Evolutionary conservation across 129 eudicot genomes (phyloP), one percentile per base, ranked within the genome.

Genomic region (Silybum marianum): DNA sequence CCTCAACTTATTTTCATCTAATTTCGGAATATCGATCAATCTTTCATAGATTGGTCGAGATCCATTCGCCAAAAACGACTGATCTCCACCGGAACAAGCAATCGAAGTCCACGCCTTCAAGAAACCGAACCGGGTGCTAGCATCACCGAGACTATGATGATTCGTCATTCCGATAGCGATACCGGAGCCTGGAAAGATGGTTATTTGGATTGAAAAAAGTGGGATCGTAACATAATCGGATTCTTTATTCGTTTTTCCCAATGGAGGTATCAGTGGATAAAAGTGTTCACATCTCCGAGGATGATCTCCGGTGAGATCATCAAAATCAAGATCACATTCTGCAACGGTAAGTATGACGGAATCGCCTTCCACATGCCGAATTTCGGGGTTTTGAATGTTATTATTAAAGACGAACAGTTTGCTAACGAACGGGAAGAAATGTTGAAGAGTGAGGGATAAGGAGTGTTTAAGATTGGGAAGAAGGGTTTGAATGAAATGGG

Each of bases 61-160:
- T 74, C 77, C 83, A 12, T 40, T 75, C 19, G 82, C 75, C 2
- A 80, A 40, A 19, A 68, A 42, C 28, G 40, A 44, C 46, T 39
- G 62, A n/a, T 83, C 87, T n/a, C 74, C 82, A 32, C 87, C 84
- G 0, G 71, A 76, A 71, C 42, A 18, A 9, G 75, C 69, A 21
- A 84, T 82, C 28, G 79, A 68, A 3, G 84, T 65, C 94, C 94
- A 90, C 3, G 84, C 79, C 32, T 82, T 86, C 68, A 88, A 23
- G 73, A 88, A 90, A 44, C 72, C 39, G 46, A 78, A 85, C 13
- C 87, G 83, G 11, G 87, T 71, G 66, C 32, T 81, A 0, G 88
- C 94, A 48, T 88, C 94, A 75, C 85, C 82, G 36, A 80, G 88
- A 19, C 85, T 75, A 71, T 86, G 94, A 73, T 86, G 92, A 72